Evolutionary conservation across 2,329 filamentous ascomycete genomes (phyloP), one percentile per base, ranked within the genome.

Genomic region (Dissoconium aciculare): DNA sequence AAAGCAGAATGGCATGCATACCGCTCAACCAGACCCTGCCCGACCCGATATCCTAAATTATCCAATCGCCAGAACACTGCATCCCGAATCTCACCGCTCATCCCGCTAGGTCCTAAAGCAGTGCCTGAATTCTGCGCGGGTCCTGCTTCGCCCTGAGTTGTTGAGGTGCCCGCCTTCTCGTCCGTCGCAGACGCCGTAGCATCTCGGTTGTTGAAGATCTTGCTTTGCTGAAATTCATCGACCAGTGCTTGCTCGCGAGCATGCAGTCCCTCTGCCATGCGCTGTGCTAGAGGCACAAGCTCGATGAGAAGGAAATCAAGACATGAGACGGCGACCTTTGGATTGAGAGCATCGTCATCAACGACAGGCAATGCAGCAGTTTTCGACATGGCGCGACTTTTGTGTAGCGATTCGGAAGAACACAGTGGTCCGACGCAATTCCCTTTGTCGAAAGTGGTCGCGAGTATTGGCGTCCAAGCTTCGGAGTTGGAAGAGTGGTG

Each of bases 231-330:
- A 35, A 49, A 50, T 15, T 51, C 44, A 31, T 47, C 47, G 26
- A 44, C 34, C 38, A 62, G 37, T 14, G 57, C 56, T 40, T 63
- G 54, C 36, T 66, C 55, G 31, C 57, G 52, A 16, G 59, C 60
- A 35, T 74, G 71, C 4, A 83, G 65, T 49, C 89, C 77, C 49
- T 75, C 71, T 13, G 82, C 76, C 39, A 95, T 68, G 42, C 89
- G 75, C 57, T 91, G 83, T 4, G 87, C 81, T 64, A 95, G 78
- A 23, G 89, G 89, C 11, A 98, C 89, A 33, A 98, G 72, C 62
- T 98, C 89, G 53, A 95, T 95, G 46, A 98, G 71, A 34, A 98
- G 71, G 46, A 98, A 78, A 58, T 98, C 89, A 47, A 98, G 74
- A 54, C 80, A 84, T 28, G 87, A 89, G 34, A 78, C 73, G 60